phyloP scores from a whole-genome alignment of 805 yeast species.

The Monosporozyma solicola region DNA sequence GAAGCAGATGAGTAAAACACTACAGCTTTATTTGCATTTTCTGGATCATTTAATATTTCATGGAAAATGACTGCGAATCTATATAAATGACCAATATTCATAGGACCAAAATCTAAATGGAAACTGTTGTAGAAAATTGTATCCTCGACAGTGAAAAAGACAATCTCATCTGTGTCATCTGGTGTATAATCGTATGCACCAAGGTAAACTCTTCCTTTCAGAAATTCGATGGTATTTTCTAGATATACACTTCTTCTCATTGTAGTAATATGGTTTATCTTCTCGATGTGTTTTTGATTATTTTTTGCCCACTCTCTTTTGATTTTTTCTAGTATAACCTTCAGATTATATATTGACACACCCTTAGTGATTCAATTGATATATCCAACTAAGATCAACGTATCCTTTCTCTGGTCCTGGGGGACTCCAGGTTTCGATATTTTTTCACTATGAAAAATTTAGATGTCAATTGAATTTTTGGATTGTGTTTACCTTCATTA shows the following conservation, averaged over 20 bases:
- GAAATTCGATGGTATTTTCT: constrained; percentile 31
- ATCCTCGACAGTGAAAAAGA: constrained; percentile 87
- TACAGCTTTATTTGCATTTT: constrained; percentile 78
- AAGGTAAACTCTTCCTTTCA: constrained; percentile 63
- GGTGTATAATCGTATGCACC: constrained; percentile 85
- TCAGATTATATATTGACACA: neutral
- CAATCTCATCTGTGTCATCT: constrained; percentile 61
- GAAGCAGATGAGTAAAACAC: constrained; percentile 82
- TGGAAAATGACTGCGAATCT: constrained; percentile 93
- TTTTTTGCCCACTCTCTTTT: neutral
- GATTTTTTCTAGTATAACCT: neutral
- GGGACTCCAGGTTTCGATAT: neutral
- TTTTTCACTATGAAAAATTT: neutral
- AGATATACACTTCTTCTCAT: constrained; percentile 28
- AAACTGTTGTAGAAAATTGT: constrained; percentile 89
- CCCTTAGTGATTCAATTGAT: neutral
- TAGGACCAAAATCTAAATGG: constrained; percentile 93
- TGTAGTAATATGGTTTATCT: neutral
- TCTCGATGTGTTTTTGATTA: neutral
- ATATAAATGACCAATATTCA: constrained; percentile 86
- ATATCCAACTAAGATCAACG: neutral
- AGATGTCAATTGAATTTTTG: neutral
- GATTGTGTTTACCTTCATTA: neutral
- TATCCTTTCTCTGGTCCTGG: neutral
- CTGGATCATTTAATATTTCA: constrained; percentile 78